These are phyloP conservation scores for Xylariaceae sp. DNA, from an alignment of 2,329 filamentous ascomycete species.

Conservation along the genomic window DNA sequence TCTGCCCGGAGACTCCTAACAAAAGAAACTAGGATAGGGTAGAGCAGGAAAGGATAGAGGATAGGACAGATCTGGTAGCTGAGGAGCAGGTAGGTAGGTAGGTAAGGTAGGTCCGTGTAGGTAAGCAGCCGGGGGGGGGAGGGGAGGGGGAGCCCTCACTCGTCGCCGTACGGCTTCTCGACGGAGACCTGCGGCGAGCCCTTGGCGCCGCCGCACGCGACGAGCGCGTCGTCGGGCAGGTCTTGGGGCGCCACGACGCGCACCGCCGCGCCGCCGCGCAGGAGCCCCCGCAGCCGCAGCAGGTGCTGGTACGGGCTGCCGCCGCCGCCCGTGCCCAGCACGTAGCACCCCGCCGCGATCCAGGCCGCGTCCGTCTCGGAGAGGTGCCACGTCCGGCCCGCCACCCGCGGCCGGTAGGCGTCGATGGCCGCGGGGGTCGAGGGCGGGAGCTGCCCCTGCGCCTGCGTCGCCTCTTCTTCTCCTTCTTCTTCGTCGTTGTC, in stretches of 20 bases:
- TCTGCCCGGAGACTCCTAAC: too few species aligned
- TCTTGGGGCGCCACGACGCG: slow-evolving; percentile 44
- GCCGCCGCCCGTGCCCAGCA: slow-evolving; percentile 54
- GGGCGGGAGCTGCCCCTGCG: slow-evolving; percentile 4
- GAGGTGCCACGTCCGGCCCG: slow-evolving; percentile 47
- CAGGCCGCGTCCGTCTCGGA: slow-evolving; percentile 50
- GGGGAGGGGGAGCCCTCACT: too few species aligned
- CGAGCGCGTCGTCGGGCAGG: slow-evolving; percentile 40
- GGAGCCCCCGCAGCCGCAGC: slow-evolving; percentile 42
- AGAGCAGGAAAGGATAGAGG: too few species aligned
- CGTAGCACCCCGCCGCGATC: slow-evolving; percentile 51
- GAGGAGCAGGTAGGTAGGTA: too few species aligned
- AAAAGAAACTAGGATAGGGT: too few species aligned
- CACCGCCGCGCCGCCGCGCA: slow-evolving; percentile 42
- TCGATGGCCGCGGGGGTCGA: slow-evolving; percentile 11
- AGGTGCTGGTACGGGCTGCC: slow-evolving; percentile 46
- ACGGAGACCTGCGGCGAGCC: slow-evolving; percentile 54
- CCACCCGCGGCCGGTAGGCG: slow-evolving; percentile 41
- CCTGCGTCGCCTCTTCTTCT: slow-evolving; percentile 5
- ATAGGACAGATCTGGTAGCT: too few species aligned
- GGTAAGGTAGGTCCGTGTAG: too few species aligned
- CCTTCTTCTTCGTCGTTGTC: slow-evolving; percentile 15
- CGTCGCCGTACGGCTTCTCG: slow-evolving; percentile 51
- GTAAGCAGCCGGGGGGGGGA: too few species aligned
- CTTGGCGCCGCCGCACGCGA: slow-evolving; percentile 50